Percentiles rank a stretch among this genome's conserved stretches.
Conservation (phyloP, 306 rosid genomes). For the Sophora flavescens region DNA sequence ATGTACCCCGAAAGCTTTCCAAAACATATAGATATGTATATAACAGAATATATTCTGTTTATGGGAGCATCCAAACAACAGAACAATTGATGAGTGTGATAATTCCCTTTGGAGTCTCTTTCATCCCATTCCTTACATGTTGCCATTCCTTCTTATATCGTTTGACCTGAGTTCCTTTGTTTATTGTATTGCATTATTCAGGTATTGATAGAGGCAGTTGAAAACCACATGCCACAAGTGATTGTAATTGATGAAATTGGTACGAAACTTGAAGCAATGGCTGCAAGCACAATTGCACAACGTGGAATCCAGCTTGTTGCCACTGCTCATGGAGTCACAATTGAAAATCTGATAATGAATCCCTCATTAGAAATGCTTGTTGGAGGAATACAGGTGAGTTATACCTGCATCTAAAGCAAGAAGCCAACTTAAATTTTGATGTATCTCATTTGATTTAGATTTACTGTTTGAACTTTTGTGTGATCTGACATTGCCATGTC, state of each 20-base stretch:
- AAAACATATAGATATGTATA: background rate
- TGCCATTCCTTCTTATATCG: conserved; percentile 22
- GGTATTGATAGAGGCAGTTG: conserved; percentile 98
- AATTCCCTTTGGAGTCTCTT: background rate
- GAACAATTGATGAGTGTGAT: conserved; percentile 22
- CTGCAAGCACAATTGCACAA: conserved; percentile 96
- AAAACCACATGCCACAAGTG: conserved; percentile 99
- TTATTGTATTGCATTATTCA: conserved; percentile 47
- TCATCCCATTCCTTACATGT: conserved; percentile 27
- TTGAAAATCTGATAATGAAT: conserved; percentile 90
- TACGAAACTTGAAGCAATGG: conserved; percentile 99
- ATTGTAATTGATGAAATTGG: conserved; percentile 97
- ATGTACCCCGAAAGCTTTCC: background rate
- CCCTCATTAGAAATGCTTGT: conserved; percentile 97
- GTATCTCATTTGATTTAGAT: conserved; percentile 2
- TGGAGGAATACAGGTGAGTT: conserved; percentile 93
- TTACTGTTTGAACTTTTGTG: conserved; percentile 34
- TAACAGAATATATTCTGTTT: conserved; percentile 1
- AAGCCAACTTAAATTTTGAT: conserved; percentile 29
- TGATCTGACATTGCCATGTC: conserved; percentile 17
- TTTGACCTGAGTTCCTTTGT: conserved; percentile 28
- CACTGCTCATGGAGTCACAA: conserved; percentile 97
- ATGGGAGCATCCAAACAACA: conserved; percentile 12
- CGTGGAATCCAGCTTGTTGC: conserved; percentile 99
- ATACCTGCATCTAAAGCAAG: conserved; percentile 13